Conservation (phyloP, 2,329 filamentous ascomycete genomes). For the Xenosphaeropsis pyriputrescens region DNA sequence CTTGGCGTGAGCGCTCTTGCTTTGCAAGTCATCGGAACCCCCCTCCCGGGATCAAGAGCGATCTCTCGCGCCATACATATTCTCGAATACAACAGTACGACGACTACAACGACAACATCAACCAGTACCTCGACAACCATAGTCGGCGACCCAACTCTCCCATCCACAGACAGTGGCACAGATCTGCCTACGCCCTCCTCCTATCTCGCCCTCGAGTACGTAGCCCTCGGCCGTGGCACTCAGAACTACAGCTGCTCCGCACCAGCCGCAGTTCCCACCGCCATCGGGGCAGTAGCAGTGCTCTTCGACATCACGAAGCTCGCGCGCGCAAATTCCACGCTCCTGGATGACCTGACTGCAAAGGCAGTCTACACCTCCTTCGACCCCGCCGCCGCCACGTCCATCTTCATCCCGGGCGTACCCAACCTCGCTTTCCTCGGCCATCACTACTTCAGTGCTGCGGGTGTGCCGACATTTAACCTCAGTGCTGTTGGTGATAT, state of each 20-base stretch:
- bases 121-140: conserved; percentile 1
- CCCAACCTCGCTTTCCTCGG: conserved; percentile 8
- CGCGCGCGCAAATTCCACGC: conserved; percentile 5
- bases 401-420: conserved; percentile 4
- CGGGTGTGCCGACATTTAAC: conserved; percentile 14
- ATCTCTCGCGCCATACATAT: too few relatives aligned
- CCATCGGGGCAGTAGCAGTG: conserved; percentile 15
- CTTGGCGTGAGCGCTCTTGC: too few relatives aligned
- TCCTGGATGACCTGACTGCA: conserved; percentile 8
- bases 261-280: conserved; percentile 5
- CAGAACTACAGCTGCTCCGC: conserved; percentile 18
- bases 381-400: conserved; percentile 2
- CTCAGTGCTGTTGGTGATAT: conserved; percentile 8
- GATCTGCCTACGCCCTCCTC: conserved; percentile 9
- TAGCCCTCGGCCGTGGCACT: conserved; percentile 16
- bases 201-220: conserved; percentile 12
- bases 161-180: conserved; percentile 4
- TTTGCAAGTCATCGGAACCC: too few relatives aligned
- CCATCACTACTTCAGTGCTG: conserved; percentile 10
- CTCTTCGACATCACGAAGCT: conserved; percentile 16
- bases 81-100: too few relatives aligned
- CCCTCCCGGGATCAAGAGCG: too few relatives aligned
- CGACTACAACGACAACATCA: neutral
- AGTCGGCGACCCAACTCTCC: neutral
- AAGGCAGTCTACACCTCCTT: conserved; percentile 8